Conservation (phyloP, 352 stramenopile species). For the Globisporangium iwayamae region DNA sequence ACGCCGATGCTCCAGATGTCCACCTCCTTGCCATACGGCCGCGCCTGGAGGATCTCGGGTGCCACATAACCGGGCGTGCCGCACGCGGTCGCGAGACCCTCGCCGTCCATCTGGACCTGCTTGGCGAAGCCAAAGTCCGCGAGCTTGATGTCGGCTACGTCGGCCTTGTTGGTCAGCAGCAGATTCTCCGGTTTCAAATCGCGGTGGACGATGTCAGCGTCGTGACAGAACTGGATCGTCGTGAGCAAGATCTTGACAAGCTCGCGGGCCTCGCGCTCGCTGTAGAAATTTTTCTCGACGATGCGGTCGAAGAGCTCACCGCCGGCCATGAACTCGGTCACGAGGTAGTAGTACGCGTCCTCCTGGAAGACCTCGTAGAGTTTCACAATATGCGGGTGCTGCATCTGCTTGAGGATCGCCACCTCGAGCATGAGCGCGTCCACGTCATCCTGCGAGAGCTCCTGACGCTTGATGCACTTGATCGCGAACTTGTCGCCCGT, state of each 20-base stretch:
- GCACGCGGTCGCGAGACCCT: constrained; percentile 59
- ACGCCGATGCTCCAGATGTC: constrained; percentile 91
- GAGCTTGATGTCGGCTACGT: constrained; percentile 82
- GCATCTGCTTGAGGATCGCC: constrained; percentile 76
- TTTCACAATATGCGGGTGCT: constrained; percentile 88
- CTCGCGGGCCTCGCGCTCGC: constrained; percentile 72
- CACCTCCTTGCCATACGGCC: constrained; percentile 72
- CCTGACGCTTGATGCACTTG: constrained; percentile 57
- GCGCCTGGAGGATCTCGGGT: constrained; percentile 75
- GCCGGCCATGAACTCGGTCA: constrained; percentile 94
- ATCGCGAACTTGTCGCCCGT: constrained; percentile 50
- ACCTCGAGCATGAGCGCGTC: constrained; percentile 76
- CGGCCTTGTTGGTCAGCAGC: constrained; percentile 70
- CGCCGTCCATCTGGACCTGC: constrained; percentile 50
- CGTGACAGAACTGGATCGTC: constrained; percentile 85
- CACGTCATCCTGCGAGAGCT: constrained; percentile 48
- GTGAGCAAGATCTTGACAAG: constrained; percentile 75
- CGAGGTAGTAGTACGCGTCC: constrained; percentile 94
- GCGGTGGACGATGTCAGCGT: constrained; percentile 87
- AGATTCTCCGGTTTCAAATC: constrained; percentile 98
- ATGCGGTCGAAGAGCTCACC: constrained; percentile 87
- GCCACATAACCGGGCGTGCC: constrained; percentile 81
- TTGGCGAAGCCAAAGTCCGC: constrained; percentile 85
- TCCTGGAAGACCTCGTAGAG: constrained; percentile 91
- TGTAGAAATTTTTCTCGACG: constrained; percentile 87